Percentiles rank a stretch among this genome's conserved stretches.
phyloP scores from a whole-genome alignment of 768 basidiomycete species.

The Gyrodon lividus region DNA sequence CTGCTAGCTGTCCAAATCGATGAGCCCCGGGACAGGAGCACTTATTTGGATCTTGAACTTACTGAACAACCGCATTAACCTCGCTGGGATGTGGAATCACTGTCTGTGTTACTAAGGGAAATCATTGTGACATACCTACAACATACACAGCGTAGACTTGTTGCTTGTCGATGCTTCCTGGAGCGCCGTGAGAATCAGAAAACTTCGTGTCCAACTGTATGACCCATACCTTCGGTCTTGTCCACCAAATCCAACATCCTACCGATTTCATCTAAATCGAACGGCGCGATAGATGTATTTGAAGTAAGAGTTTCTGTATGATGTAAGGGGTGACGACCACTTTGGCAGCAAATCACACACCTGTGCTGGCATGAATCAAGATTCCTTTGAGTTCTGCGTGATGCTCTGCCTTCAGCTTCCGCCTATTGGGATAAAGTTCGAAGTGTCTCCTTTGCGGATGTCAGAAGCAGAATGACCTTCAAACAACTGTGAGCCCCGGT shows the following conservation, averaged over 20 bases:
- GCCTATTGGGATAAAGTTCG: conserved; percentile 2
- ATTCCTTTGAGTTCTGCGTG: conserved; percentile 3
- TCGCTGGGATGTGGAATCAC: conserved; percentile 26
- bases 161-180: background rate
- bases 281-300: conserved; percentile 4
- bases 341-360: conserved; percentile 5
- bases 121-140: background rate
- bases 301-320: conserved; percentile 5
- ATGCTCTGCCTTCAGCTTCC: background rate
- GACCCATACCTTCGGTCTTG: background rate
- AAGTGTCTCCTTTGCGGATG: conserved; percentile 4
- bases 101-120: background rate
- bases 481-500: background rate
- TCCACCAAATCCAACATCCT: conserved; percentile 8
- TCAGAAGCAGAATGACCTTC: background rate
- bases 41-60: conserved; percentile 3
- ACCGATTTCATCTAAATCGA: conserved; percentile 5
- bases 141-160: conserved; percentile 1
- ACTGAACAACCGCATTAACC: conserved; percentile 46
- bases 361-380: conserved; percentile 15
- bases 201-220: background rate
- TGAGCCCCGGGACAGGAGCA: background rate
- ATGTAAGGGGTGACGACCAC: too few relatives aligned
- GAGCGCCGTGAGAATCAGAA: background rate
- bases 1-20: conserved; percentile 20